These are phyloP conservation scores for Agroathelia rolfsii DNA, from an alignment of 1,284 basidiomycete species.

Conservation along the genomic window DNA sequence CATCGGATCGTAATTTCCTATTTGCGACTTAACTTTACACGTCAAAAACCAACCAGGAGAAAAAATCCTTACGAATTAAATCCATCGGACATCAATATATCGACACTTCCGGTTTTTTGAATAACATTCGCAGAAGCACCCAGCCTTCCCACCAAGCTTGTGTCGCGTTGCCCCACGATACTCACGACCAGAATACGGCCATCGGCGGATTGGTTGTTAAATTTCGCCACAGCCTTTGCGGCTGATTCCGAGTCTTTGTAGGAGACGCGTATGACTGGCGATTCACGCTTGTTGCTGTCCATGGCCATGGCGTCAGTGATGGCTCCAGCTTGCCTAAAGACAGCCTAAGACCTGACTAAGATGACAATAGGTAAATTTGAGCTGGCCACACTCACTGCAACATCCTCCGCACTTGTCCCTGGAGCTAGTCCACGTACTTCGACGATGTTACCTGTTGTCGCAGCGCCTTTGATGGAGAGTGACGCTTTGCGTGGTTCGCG, in stretches of 20 bases:
- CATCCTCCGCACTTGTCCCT: slow-evolving; percentile 78
- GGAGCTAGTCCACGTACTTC: slow-evolving; percentile 65
- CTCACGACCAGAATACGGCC: slow-evolving; percentile 62
- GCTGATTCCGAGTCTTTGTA: slow-evolving; percentile 62
- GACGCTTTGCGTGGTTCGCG: slow-evolving; percentile 24
- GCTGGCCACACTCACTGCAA: slow-evolving; percentile 39
- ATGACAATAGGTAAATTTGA: no score
- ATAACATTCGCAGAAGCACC: slow-evolving; percentile 50
- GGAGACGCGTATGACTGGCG: slow-evolving; percentile 64
- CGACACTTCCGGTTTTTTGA: slow-evolving; percentile 54
- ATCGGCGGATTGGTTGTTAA: slow-evolving; percentile 74
- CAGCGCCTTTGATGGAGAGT: slow-evolving; percentile 69
- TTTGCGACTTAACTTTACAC: no score
- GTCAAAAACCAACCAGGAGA: no score
- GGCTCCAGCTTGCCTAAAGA: slow-evolving; percentile 72
- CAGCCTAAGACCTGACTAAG: slow-evolving; percentile 42
- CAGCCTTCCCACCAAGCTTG: slow-evolving; percentile 42
- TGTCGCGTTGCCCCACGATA: slow-evolving; percentile 48
- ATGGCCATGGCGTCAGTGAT: slow-evolving; percentile 48
- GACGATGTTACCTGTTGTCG: slow-evolving; percentile 56
- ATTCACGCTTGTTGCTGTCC: no score
- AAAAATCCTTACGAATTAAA: no score
- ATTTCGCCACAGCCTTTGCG: slow-evolving; percentile 58
- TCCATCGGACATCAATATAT: slow-evolving; percentile 63
- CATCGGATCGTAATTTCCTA: no score